A percentile compares a stretch with the other conserved stretches of the same genome.
Conservation (phyloP, 345 rosid genomes). For the Erysimum cheiranthoides region DNA sequence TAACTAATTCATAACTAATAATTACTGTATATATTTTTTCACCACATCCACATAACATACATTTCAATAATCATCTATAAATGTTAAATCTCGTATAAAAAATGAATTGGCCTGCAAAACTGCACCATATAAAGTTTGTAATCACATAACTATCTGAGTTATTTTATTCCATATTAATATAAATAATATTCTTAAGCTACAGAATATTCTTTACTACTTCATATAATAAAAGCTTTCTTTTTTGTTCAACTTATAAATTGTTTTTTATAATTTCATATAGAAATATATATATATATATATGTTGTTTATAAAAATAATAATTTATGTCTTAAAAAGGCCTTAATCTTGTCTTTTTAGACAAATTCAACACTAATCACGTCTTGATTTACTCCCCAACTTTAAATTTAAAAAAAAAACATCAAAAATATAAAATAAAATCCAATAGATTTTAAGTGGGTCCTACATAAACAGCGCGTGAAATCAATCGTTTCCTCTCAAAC, state of each 20-base stretch:
- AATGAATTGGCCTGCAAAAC: too few species aligned
- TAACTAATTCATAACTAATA: not conserved
- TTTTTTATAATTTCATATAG: not conserved
- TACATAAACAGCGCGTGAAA: slow-evolving; percentile 21
- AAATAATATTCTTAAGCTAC: too few species aligned
- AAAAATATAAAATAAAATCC: not conserved
- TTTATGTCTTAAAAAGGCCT: not conserved
- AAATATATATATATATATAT: not conserved
- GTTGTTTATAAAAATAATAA: too few species aligned
- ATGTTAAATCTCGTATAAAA: too few species aligned
- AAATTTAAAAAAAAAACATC: not conserved
- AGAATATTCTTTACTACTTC: not conserved
- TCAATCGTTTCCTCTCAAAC: not conserved
- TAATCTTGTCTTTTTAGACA: not conserved
- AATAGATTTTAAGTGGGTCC: slow-evolving; percentile 23
- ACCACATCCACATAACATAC: too few species aligned
- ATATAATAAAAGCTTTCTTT: not conserved
- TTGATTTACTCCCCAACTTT: slow-evolving; percentile 15
- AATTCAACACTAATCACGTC: slow-evolving; percentile 30
- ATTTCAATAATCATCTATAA: not conserved
- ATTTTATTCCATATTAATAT: not conserved
- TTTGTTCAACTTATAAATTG: not conserved
- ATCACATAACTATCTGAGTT: not conserved
- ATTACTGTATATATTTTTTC: too few species aligned
- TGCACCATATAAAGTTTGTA: not conserved